phyloP scores from a whole-genome alignment of 2,329 filamentous ascomycete species.

The Trichophaea hybrida region DNA sequence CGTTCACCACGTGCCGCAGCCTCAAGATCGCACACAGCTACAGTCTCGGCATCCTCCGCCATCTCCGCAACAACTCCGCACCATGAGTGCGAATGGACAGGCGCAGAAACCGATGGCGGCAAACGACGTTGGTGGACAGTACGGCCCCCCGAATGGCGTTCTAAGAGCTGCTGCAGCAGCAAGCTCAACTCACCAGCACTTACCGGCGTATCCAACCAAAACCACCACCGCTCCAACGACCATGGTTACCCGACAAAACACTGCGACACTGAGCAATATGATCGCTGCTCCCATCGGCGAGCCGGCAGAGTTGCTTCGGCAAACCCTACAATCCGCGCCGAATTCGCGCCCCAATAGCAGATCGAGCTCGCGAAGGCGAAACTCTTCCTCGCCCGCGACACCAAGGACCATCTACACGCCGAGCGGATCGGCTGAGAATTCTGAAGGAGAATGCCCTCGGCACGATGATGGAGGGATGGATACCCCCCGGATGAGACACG shows the following conservation, averaged over 20 bases:
- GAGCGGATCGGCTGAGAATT: constrained; percentile 16
- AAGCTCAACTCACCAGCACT: not conserved
- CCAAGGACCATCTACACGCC: constrained; percentile 8
- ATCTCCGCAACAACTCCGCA: not conserved
- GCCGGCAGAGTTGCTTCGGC: constrained; percentile 16
- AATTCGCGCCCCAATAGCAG: constrained; percentile 15
- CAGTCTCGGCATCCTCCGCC: not conserved
- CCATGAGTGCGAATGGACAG: not conserved
- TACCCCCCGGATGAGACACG: constrained; percentile 46
- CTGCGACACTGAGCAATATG: not conserved
- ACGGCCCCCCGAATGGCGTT: not conserved
- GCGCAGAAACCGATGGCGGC: not conserved
- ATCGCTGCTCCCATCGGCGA: not conserved
- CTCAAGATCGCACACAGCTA: not conserved
- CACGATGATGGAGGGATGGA: constrained; percentile 12
- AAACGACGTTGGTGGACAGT: not conserved
- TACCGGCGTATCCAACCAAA: not conserved
- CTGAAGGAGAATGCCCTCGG: constrained; percentile 15
- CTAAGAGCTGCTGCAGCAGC: not conserved
- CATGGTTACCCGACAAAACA: not conserved
- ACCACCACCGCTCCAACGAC: not conserved
- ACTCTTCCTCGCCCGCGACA: constrained; percentile 13
- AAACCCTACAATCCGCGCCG: constrained; percentile 18
- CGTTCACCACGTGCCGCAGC: not conserved
- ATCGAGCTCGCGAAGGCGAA: constrained; percentile 18